Conservation (phyloP, 805 yeast genomes). For the Wickerhamomyces xylosicus region DNA sequence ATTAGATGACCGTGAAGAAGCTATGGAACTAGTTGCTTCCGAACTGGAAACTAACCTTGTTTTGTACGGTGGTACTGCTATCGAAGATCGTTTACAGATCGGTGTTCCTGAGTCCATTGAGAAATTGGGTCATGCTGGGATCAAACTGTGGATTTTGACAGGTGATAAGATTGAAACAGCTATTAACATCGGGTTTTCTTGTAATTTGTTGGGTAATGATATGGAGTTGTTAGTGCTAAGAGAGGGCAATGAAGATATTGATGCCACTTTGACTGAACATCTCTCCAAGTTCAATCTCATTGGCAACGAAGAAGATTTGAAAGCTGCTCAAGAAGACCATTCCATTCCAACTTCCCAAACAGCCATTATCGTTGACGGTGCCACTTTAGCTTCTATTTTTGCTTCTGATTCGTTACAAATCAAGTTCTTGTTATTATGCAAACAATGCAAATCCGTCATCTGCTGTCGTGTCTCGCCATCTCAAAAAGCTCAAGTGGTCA, state of each 20-base stretch:
- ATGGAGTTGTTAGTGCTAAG: slow-evolving; percentile 66
- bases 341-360: slow-evolving; percentile 55
- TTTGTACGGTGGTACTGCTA: slow-evolving; percentile 76
- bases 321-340: slow-evolving; percentile 44
- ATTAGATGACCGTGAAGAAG: slow-evolving; percentile 52
- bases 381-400: slow-evolving; percentile 50
- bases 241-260: slow-evolving; percentile 46
- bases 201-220: slow-evolving; percentile 64
- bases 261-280: no score
- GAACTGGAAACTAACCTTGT: slow-evolving; percentile 56
- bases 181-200: slow-evolving; percentile 77
- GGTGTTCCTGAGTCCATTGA: slow-evolving; percentile 82
- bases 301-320: slow-evolving; percentile 51
- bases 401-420: slow-evolving; percentile 31
- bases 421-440: slow-evolving; percentile 64
- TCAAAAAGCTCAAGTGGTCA: slow-evolving; percentile 76
- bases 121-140: slow-evolving; percentile 62
- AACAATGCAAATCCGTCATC: slow-evolving; percentile 71
- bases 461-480: slow-evolving; percentile 88
- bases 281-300: no score
- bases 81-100: slow-evolving; percentile 76
- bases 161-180: slow-evolving; percentile 91
- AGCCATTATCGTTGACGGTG: slow-evolving; percentile 76
- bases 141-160: slow-evolving; percentile 77
- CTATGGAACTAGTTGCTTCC: slow-evolving; percentile 68